These are phyloP conservation scores for Somion occarium DNA, from an alignment of 1,284 basidiomycete genomes.

Conservation along the genomic window DNA sequence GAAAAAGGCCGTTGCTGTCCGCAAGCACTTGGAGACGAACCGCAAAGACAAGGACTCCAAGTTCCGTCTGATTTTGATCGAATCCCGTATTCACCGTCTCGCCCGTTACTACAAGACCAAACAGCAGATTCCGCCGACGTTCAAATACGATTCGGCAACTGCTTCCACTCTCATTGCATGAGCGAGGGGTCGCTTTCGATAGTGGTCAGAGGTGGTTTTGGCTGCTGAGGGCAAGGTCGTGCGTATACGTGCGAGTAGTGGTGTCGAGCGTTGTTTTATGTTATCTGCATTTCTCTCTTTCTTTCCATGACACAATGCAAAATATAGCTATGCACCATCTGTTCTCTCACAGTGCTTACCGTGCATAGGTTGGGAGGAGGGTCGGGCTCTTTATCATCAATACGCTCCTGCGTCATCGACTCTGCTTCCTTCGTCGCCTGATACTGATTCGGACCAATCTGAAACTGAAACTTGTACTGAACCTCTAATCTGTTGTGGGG, in stretches of 20 bases:
- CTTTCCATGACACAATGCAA: not conserved
- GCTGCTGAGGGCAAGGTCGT: not conserved
- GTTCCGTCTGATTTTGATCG: constrained; percentile 97
- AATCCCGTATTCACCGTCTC: constrained; percentile 97
- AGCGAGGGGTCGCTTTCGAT: constrained; percentile 17
- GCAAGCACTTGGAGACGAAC: constrained; percentile 98
- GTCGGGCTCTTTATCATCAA: no score
- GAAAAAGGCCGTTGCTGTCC: constrained; percentile 99
- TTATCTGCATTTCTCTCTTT: not conserved
- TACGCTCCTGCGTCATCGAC: no score
- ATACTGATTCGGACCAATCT: no score
- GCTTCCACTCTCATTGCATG: constrained; percentile 83
- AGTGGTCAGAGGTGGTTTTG: not conserved
- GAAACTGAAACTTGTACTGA: no score
- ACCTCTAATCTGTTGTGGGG: no score
- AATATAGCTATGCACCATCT: not conserved
- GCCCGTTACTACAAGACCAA: constrained; percentile 97
- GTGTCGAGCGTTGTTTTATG: not conserved
- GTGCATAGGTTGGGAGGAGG: no score
- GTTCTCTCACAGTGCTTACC: no score
- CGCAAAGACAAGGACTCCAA: constrained; percentile 98
- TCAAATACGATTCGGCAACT: constrained; percentile 95
- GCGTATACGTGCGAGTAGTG: not conserved
- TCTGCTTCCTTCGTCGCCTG: no score
- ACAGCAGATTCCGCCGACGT: constrained; percentile 95